phyloP scores from a whole-genome alignment of 176 grass and related monocot genomes.

The Neostapfia colusana region DNA sequence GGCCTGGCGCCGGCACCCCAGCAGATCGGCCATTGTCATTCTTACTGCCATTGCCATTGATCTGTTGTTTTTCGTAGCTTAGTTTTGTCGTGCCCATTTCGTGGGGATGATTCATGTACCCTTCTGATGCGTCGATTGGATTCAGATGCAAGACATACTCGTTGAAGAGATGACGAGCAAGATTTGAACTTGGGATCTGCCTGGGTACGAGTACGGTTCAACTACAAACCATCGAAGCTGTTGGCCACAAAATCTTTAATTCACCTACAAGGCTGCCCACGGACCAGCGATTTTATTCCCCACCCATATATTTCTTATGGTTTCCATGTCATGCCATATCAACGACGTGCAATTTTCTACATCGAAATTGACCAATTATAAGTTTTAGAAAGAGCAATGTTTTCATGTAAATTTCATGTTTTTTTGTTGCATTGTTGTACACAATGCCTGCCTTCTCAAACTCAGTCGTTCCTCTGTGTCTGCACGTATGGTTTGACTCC shows the following conservation, averaged over 20 bases:
- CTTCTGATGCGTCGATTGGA: no score
- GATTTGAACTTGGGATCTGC: constrained; percentile 17
- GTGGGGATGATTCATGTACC: constrained; percentile 12
- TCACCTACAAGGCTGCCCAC: background rate
- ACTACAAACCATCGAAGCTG: background rate
- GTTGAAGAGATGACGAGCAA: background rate
- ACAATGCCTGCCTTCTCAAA: no score
- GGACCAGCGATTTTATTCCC: background rate
- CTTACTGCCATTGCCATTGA: constrained; percentile 56
- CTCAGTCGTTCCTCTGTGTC: no score
- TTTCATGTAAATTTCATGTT: no score
- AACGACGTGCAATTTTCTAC: no score
- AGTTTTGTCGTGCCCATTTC: constrained; percentile 33
- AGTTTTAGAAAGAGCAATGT: no score
- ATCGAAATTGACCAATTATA: no score
- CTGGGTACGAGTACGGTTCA: background rate
- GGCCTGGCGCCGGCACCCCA: constrained; percentile 28
- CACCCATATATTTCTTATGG: no score
- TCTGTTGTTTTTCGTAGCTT: background rate
- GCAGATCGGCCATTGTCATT: constrained; percentile 26
- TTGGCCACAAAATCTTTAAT: background rate
- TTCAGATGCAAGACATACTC: no score
- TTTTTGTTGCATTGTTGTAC: no score
- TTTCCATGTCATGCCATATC: no score
- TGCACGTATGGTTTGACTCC: no score